Percentiles rank a stretch among this genome's conserved stretches.
phyloP scores from a whole-genome alignment of 176 grass and related monocot genomes.

The Musa troglodytarum region DNA sequence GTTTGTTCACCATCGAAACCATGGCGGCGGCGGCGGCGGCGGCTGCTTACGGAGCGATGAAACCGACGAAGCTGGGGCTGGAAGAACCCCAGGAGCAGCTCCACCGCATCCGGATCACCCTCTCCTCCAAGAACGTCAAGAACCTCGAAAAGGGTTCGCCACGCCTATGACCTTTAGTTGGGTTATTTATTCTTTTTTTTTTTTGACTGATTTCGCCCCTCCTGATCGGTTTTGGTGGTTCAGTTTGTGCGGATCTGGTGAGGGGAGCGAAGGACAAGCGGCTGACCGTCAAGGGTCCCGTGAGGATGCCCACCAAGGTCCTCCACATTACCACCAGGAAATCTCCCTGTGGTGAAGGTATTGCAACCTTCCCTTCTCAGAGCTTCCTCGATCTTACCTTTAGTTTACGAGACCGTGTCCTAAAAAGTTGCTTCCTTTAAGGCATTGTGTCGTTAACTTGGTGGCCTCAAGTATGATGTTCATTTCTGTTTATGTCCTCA shows the following conservation, averaged over 20 bases:
- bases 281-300: neutral
- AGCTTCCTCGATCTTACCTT: too few species aligned
- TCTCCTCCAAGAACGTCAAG: constrained; percentile 8
- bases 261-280: constrained; percentile 2
- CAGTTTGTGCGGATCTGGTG: constrained; percentile 4
- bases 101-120: constrained; percentile 5
- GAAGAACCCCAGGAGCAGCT: neutral
- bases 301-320: constrained; percentile 3
- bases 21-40: constrained; percentile 1
- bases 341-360: constrained; percentile 6
- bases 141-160: neutral
- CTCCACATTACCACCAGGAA: constrained; percentile 7
- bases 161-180: too few species aligned
- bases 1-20: neutral
- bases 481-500: too few species aligned
- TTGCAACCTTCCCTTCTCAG: neutral
- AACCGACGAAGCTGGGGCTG: neutral
- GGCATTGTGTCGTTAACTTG: too few species aligned
- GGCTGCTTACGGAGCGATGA: neutral
- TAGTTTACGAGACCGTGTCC: too few species aligned
- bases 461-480: too few species aligned
- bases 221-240: neutral
- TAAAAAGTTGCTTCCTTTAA: too few species aligned
- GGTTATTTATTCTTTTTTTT: too few species aligned
- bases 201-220: too few species aligned